phyloP scores from a whole-genome alignment of 1,139 yeast species.

The Nakaseomyces bracarensis region DNA sequence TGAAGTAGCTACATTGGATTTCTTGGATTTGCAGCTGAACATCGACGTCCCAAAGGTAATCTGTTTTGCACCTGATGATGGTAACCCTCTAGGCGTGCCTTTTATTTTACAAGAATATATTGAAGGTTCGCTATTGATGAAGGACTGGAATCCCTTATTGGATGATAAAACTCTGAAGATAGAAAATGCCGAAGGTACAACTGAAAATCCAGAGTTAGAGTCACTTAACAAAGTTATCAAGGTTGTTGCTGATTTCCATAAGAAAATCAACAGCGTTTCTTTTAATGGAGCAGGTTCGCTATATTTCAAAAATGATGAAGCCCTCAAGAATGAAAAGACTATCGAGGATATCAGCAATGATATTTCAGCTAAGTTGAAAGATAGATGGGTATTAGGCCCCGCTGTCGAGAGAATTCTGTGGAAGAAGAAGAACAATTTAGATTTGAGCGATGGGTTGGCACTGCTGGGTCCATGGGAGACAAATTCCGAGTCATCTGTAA shows the following conservation, averaged over 20 bases:
- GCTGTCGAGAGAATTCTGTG: slow-evolving; percentile 71
- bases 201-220: slow-evolving; percentile 22
- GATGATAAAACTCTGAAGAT: slow-evolving; percentile 34
- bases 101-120: slow-evolving; percentile 73
- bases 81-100: slow-evolving; percentile 61
- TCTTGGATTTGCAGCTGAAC: slow-evolving; percentile 42
- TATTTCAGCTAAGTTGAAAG: slow-evolving; percentile 42
- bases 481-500: slow-evolving; percentile 38
- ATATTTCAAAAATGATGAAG: slow-evolving; percentile 41
- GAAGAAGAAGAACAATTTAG: slow-evolving; percentile 50
- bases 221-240: slow-evolving; percentile 48
- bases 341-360: slow-evolving; percentile 56
- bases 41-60: slow-evolving; percentile 64
- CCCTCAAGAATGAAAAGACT: slow-evolving; percentile 35
- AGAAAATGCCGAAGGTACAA: slow-evolving; percentile 1
- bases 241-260: slow-evolving; percentile 56
- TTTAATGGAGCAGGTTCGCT: slow-evolving; percentile 77
- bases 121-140: slow-evolving; percentile 77
- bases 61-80: slow-evolving; percentile 57
- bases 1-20: slow-evolving; percentile 92
- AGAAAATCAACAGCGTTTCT: slow-evolving; percentile 41
- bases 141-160: slow-evolving; percentile 77
- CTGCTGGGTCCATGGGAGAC: slow-evolving; percentile 70
- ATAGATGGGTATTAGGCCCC: slow-evolving; percentile 90
- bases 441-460: slow-evolving; percentile 35